Base-by-base conservation (phyloP, 78 protist species). In the Guillardia theta region DNA sequence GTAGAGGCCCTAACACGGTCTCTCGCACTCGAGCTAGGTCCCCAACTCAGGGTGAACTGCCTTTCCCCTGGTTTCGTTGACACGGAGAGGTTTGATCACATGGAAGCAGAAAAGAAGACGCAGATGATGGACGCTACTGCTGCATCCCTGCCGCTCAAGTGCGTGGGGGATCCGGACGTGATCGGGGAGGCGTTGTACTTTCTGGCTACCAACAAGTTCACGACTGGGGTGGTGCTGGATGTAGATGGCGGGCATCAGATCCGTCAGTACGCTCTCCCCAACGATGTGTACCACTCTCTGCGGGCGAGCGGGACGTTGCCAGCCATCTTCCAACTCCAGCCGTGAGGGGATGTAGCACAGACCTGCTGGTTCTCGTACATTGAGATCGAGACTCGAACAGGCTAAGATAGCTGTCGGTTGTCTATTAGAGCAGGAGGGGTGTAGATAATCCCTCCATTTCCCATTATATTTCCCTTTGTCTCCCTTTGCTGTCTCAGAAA, bases 201-300 rank as follows among this genome's bases (percentile, higher is more conserved):
- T 24, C 87, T 70, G 9, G 39, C 22, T 43, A 22, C 45, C 87
- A 70, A 70, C 5, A 70, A 10, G 27, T 70, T 36, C 87, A 70
- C 87, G 3, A 70, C 87, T 4, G 45, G 87, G 47, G 87, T 70
- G 45, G 22, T 24, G 22, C 44, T 70, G 45, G 87, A 70, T 43
- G 33, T 27, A 3, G 87, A 70, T 43, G 87, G 87, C 4, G 87
- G 87, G 12, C 87, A 70, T 43, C 87, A 70, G 87, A 6, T 70
- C 44, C 87, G 87, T 10, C 87, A 58, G 70, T 58, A 58, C 70
- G 70, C 70, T n/a, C n/a, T n/a, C n/a, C n/a, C n/a, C n/a, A n/a
- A n/a, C n/a, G n/a, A n/a, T n/a, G n/a, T n/a, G n/a, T n/a, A n/a
- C n/a, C n/a, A n/a, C n/a, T n/a, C n/a, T n/a, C n/a, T n/a, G n/a